Evolutionary conservation across 1,139 yeast genomes (phyloP), one percentile per base, ranked within the genome.

Genomic region (Hyphopichia wangnamkhiaoensis): DNA sequence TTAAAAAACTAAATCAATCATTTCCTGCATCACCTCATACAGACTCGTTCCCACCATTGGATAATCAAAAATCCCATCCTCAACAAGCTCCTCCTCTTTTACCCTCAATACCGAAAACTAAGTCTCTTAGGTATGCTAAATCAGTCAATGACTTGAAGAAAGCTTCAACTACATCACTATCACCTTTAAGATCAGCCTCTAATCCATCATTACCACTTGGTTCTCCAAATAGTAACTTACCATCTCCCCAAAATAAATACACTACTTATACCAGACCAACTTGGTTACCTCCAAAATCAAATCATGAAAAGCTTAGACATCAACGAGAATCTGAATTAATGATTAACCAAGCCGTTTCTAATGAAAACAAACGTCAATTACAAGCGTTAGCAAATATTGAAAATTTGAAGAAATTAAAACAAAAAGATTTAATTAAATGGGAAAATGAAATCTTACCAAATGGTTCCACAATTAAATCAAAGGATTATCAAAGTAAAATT

Each of bases 271-370:
- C 90, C 0, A 65, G 93, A 36, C 91, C 87, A 13, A 61, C 74
- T 0, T 78, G 82, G 68, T 59, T 84, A 31, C 91, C 93, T 1
- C 89, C 90, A 23, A 84, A 84, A 56, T 61, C 76, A 17, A 55
- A 62, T 10, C 59, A 63, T 18, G 91, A 84, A 50, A 76, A 76
- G 33, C 45, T 58, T 33, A 75, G 72, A 44, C 93, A 84, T 54
- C 68, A 78, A 40, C 62, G 61, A 33, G 83, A 82, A 53, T 80
- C 77, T 37, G 77, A 80, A 42, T 53, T 59, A 31, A 53, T 84
- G 38, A 59, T 83, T 38, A 65, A 68, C 37, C 60, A 63, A n/a
- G 82, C 84, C 2, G 53, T 77, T 3, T 52, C 60, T 21, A 51
- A 56, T 23, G 81, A 76, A 48, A 48, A 69, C 47, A 49, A 65